Evolutionary conservation across 78 protist species (phyloP).

Genomic region (Dictyostelium citrinum): DNA sequence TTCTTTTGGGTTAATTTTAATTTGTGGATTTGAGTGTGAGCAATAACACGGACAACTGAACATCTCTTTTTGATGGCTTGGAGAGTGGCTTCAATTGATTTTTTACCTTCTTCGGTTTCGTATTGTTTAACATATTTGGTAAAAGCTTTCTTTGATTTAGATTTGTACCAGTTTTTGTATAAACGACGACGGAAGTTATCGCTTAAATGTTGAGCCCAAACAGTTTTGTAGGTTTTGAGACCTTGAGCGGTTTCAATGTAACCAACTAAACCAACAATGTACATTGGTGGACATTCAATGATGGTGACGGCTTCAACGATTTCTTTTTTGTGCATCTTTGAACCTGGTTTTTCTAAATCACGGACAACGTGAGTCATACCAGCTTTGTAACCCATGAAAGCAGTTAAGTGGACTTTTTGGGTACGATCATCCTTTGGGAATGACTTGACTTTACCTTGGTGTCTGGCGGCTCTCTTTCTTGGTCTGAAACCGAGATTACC

Average conservation of each 20-base stretch:
- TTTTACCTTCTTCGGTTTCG: conserved; percentile 77
- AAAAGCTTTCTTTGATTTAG: conserved; percentile 97
- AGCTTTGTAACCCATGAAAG: conserved; percentile 99
- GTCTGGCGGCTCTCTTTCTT: conserved; percentile 95
- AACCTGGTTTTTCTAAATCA: conserved; percentile 96
- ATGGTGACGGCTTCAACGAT: conserved; percentile 99
- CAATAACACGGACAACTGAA: conserved; percentile 98
- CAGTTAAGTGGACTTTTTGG: conserved; percentile 98
- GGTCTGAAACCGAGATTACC: conserved; percentile 99
- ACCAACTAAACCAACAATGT: conserved; percentile 99
- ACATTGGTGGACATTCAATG: conserved; percentile 99
- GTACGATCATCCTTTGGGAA: conserved; percentile 99
- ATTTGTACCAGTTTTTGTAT: conserved; percentile 99
- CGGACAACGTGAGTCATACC: conserved; percentile 99
- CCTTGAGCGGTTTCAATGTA: conserved; percentile 98
- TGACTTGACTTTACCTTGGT: conserved; percentile 92
- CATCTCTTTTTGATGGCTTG: conserved; percentile 96
- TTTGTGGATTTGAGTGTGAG: conserved; percentile 98
- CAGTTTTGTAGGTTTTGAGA: conserved; percentile 98
- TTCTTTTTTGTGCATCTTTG: conserved; percentile 98
- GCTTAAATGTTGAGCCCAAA: conserved; percentile 97
- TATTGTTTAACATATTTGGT: conserved; percentile 92
- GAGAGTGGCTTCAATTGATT: conserved; percentile 83
- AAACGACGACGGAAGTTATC: conserved; percentile 86
- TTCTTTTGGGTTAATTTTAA: conserved; percentile 95